phyloP scores from a whole-genome alignment of 2,329 filamentous ascomycete species.

The Xylaria sp. region DNA sequence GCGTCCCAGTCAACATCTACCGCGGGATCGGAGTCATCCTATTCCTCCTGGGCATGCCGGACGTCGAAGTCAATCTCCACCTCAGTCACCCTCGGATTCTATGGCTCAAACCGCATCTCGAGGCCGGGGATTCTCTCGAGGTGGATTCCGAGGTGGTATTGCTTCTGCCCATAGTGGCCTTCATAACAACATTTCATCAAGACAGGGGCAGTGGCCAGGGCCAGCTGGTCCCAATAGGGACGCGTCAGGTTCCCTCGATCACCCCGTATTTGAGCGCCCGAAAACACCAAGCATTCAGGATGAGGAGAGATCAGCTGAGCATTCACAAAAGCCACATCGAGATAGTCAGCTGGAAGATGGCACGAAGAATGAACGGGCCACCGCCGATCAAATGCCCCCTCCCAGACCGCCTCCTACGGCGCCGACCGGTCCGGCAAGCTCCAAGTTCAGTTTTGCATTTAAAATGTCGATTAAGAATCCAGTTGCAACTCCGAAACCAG shows the following conservation, averaged over 20 bases:
- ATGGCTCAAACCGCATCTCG: conserved; percentile 42
- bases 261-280: conserved; percentile 29
- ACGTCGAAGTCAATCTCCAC: conserved; percentile 39
- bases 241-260: conserved; percentile 28
- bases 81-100: conserved; percentile 54
- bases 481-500: conserved; percentile 54
- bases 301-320: conserved; percentile 50
- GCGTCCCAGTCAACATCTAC: conserved; percentile 8
- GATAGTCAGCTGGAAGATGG: conserved; percentile 62
- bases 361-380: conserved; percentile 40
- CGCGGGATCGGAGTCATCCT: conserved; percentile 10
- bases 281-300: conserved; percentile 25
- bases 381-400: conserved; percentile 49
- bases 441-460: conserved; percentile 90
- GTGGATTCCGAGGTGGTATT: conserved; percentile 55
- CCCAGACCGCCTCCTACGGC: conserved; percentile 45
- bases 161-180: conserved; percentile 45
- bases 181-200: conserved; percentile 58
- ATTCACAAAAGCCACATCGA: conserved; percentile 58
- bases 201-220: conserved; percentile 51
- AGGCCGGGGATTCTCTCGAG: conserved; percentile 43
- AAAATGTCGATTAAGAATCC: conserved; percentile 63
- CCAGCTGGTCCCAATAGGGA: conserved; percentile 20
- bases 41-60: conserved; percentile 5
- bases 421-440: conserved; percentile 49